These are phyloP conservation scores for Phytophthora macrochlamydospora DNA, from an alignment of 352 stramenopile species.

Conservation along the genomic window DNA sequence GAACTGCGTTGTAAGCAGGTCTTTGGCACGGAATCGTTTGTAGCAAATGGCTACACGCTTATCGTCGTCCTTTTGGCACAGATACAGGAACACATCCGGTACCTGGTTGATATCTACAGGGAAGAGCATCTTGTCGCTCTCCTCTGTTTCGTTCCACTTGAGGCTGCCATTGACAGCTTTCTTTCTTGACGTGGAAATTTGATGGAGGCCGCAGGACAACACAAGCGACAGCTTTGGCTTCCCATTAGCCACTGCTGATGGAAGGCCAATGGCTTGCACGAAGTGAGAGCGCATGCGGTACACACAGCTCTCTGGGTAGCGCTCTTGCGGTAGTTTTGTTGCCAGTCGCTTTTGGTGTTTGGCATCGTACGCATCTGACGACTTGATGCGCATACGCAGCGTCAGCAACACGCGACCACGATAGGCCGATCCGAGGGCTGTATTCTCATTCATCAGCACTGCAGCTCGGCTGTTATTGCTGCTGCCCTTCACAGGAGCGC, in stretches of 20 bases:
- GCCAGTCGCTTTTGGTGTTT: slow-evolving; percentile 76
- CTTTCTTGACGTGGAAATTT: slow-evolving; percentile 59
- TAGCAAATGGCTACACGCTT: slow-evolving; percentile 74
- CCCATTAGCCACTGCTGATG: slow-evolving; percentile 23
- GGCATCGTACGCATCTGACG: slow-evolving; percentile 62
- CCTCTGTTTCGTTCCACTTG: slow-evolving; percentile 81
- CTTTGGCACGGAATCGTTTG: slow-evolving; percentile 65
- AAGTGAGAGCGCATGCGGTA: slow-evolving; percentile 78
- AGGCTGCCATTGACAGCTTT: slow-evolving; percentile 65
- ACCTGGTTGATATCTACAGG: slow-evolving; percentile 61
- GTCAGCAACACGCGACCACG: slow-evolving; percentile 78
- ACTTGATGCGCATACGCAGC: slow-evolving; percentile 56
- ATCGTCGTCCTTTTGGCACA: slow-evolving; percentile 69
- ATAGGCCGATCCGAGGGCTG: slow-evolving; percentile 69
- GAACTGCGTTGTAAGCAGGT: slow-evolving; percentile 61
- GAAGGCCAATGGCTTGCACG: slow-evolving; percentile 61
- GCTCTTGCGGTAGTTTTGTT: slow-evolving; percentile 43
- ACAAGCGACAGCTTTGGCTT: slow-evolving; percentile 56
- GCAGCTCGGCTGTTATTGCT: slow-evolving; percentile 45
- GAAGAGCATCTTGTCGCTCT: slow-evolving; percentile 75
- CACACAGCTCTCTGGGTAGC: slow-evolving; percentile 58
- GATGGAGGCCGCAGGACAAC: slow-evolving; percentile 58
- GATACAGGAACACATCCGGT: slow-evolving; percentile 83
- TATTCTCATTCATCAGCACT: slow-evolving; percentile 66
- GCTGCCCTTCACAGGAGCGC: slow-evolving; percentile 56